phyloP scores from a whole-genome alignment of 257 asterid genomes.

The Cynanchum wilfordii region DNA sequence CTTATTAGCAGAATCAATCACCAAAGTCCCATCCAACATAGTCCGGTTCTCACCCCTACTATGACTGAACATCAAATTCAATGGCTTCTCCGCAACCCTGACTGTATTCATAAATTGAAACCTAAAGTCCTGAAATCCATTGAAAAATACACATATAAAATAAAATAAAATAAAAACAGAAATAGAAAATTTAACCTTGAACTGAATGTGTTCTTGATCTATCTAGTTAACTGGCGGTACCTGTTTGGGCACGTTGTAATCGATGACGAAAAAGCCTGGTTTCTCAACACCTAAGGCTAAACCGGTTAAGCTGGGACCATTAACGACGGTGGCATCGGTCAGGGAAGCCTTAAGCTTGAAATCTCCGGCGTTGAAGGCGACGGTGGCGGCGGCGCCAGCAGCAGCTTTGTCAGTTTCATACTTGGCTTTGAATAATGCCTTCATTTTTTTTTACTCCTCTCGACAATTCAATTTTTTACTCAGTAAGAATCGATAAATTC shows the following conservation, averaged over 20 bases:
- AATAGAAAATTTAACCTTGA: not conserved
- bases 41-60: slow-evolving; percentile 59
- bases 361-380: slow-evolving; percentile 82
- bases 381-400: slow-evolving; percentile 54
- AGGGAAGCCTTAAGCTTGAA: slow-evolving; percentile 77
- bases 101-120: slow-evolving; percentile 80
- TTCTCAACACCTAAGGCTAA: slow-evolving; percentile 68
- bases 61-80: slow-evolving; percentile 81
- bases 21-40: slow-evolving; percentile 66
- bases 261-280: slow-evolving; percentile 84
- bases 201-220: not conserved
- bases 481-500: not conserved
- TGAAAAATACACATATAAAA: not conserved
- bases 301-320: slow-evolving; percentile 86
- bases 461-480: not conserved
- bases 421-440: slow-evolving; percentile 73
- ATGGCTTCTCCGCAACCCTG: slow-evolving; percentile 62
- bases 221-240: slow-evolving; percentile 20
- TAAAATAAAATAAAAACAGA: not conserved
- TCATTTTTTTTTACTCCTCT: slow-evolving; percentile 25
- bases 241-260: slow-evolving; percentile 81
- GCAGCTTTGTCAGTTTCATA: slow-evolving; percentile 69
- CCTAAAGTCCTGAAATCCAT: slow-evolving; percentile 62
- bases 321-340: slow-evolving; percentile 82
- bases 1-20: slow-evolving; percentile 77